A percentile compares a stretch with the other conserved stretches of the same genome.
Conservation (phyloP, 345 rosid species). For the Noccaea bulbosa region DNA sequence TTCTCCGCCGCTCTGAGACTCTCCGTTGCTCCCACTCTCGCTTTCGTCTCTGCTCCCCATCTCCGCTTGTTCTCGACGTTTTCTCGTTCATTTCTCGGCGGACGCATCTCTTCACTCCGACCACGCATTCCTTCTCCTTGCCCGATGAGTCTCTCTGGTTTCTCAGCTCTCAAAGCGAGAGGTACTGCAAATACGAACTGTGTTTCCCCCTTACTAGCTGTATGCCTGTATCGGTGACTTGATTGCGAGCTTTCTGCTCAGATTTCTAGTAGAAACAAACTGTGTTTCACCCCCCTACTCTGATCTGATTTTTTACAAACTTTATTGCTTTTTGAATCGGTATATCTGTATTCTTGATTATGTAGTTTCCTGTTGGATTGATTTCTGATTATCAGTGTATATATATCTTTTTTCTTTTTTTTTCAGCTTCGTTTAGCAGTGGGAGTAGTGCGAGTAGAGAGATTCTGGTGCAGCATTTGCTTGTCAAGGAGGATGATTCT, state of each 20-base stretch:
- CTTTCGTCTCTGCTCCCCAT: constrained; percentile 44
- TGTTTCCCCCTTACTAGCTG: neutral
- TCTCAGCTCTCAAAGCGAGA: constrained; percentile 38
- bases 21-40: constrained; percentile 47
- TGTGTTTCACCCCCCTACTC: neutral
- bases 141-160: constrained; percentile 25
- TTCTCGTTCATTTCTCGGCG: constrained; percentile 42
- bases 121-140: constrained; percentile 30
- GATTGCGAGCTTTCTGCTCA: neutral
- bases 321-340: neutral
- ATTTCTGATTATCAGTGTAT: constrained; percentile 10
- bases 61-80: constrained; percentile 45
- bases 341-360: neutral
- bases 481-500: constrained; percentile 70
- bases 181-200: constrained; percentile 25
- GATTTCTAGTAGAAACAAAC: neutral
- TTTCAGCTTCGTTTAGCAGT: constrained; percentile 64
- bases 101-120: constrained; percentile 32
- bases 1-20: constrained; percentile 46
- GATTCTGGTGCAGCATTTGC: constrained; percentile 84
- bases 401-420: neutral
- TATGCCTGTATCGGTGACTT: constrained; percentile 9
- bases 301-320: constrained; percentile 2
- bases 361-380: neutral
- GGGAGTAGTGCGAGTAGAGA: constrained; percentile 57